Base-by-base conservation (phyloP, 2,329 filamentous ascomycete species). In the Aspergillus aculeatus region DNA sequence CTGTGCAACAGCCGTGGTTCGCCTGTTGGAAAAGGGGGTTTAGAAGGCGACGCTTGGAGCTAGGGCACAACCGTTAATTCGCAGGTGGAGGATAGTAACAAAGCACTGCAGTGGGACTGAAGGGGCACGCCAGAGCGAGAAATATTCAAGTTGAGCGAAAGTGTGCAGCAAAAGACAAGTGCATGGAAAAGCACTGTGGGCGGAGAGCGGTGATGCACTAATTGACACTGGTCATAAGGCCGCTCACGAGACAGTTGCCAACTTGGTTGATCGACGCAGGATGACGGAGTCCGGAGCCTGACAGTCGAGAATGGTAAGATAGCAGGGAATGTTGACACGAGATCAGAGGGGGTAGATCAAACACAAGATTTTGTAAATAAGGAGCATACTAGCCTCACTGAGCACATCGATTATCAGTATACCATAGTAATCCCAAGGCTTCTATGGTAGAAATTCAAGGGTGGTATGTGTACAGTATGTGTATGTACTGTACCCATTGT, bases 221-320 rank as follows among this genome's bases (percentile, higher is more conserved):
- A 56, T 57, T 35, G 59, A 57, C 57, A 48, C 52, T 54, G 54
- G 50, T 57, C 54, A 44, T 26, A 47, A 49, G 54, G 54, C 50
- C 50, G 60, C 60, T 66, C 66, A 68, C 63, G 62, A 63, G 67
- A 64, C 64, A 62, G 57, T 44, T 44, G n/a, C 38, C 38, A 44
- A 19, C 31, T 48, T 54, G 50, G 62, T 58, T 62, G 59, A 61
- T 58, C 60, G 47, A 65, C 61, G 63, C 62, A 66, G 60, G 58
- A 64, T 65, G 64, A 68, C 64, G 60, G 55, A 56, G 53, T 50
- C 63, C 35, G 55, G 59, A 54, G 51, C 32, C 56, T 52, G 63
- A 49, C 53, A 56, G 59, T 58, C 60, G 23, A 62, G 54, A 58
- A 59, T 50, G 64, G 57, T 66, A 61, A 64, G 44, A 35, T 54